Evolutionary conservation across 2,329 filamentous ascomycete species (phyloP), one percentile per base, ranked within the genome.

Genomic region (Aspergillus transmontanensis): DNA sequence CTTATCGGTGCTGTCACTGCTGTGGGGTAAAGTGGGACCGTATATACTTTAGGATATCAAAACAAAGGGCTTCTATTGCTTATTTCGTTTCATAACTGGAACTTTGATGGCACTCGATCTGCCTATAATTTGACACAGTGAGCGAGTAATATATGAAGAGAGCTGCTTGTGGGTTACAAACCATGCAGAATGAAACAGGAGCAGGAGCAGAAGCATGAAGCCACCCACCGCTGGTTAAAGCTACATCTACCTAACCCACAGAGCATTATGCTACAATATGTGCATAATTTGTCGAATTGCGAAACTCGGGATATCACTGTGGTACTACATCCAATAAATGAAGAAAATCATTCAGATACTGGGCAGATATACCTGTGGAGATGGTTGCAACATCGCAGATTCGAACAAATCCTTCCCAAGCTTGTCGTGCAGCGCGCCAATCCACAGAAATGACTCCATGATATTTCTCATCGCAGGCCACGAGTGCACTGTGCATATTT

Each of bases 371-470:
- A 55, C 5, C 2, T 55, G 5, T 7, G 34, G 32, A 28, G 51
- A 10, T 5, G 5, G 11, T 28, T 6, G 34, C 7, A 9, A 39
- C 51, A 39, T 16, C 7, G 21, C 32, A 2, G 51, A 39, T 16
- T 60, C 23, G 19, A 56, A 60, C 0, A 60, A 21, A 10, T 57
- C 59, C 30, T 57, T 56, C 6, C 59, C 59, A 5, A 28, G n/a
- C 30, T 28, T 2, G 21, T 60, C 58, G 30, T 60, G 41, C 12
- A 60, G 30, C 16, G 30, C 30, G 12, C 30, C 21, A 3, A 60
- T 50, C 51, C 59, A 60, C 16, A 60, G 21, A 12, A 48, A 60
- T 11, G 59, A 60, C 6, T 36, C 53, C 39, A 56, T 12, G 5
- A 56, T n/a, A 10, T 9, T 16, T 2, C 41, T 50, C 50, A 46